Conservation (phyloP, 2,329 filamentous ascomycete genomes). For the Cercospora brassicicola region DNA sequence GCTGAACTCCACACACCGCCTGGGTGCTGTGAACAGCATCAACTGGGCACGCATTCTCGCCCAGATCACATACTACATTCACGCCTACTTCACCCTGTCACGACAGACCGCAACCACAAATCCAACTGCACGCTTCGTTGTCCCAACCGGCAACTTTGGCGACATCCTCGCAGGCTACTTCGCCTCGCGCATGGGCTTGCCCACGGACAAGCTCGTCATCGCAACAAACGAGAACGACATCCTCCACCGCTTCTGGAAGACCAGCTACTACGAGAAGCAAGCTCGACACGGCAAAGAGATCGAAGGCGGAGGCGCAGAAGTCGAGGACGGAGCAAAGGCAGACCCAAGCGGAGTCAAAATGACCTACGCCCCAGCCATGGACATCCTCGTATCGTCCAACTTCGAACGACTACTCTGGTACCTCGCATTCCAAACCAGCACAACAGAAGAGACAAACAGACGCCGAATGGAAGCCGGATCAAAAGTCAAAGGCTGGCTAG, state of each 20-base stretch:
- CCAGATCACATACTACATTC: conserved; percentile 96
- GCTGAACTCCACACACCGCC: conserved; percentile 76
- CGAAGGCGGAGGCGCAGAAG: conserved; percentile 54
- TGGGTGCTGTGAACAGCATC: conserved; percentile 94
- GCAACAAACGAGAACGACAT: conserved; percentile 99
- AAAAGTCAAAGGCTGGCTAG: conserved; percentile 75
- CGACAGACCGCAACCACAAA: conserved; percentile 61
- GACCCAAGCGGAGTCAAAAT: conserved; percentile 77
- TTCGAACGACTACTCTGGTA: conserved; percentile 97
- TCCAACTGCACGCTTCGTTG: conserved; percentile 77
- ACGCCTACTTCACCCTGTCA: conserved; percentile 83
- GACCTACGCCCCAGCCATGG: conserved; percentile 93
- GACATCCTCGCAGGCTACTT: conserved; percentile 94
- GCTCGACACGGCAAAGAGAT: conserved; percentile 59
- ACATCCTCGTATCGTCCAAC: conserved; percentile 93
- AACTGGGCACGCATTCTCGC: conserved; percentile 95
- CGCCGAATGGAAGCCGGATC: conserved; percentile 60
- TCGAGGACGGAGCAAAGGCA: conserved; percentile 59
- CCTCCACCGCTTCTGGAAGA: conserved; percentile 90
- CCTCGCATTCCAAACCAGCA: conserved; percentile 71
- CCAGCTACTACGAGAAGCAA: conserved; percentile 85
- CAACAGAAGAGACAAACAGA: conserved; percentile 45
- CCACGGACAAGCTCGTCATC: conserved; percentile 82
- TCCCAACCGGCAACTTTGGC: conserved; percentile 95
- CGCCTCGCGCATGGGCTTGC: conserved; percentile 84